Evolutionary conservation across 495 filamentous ascomycete species (phyloP).

Genomic region (Hyaloscypha hepaticicola): DNA sequence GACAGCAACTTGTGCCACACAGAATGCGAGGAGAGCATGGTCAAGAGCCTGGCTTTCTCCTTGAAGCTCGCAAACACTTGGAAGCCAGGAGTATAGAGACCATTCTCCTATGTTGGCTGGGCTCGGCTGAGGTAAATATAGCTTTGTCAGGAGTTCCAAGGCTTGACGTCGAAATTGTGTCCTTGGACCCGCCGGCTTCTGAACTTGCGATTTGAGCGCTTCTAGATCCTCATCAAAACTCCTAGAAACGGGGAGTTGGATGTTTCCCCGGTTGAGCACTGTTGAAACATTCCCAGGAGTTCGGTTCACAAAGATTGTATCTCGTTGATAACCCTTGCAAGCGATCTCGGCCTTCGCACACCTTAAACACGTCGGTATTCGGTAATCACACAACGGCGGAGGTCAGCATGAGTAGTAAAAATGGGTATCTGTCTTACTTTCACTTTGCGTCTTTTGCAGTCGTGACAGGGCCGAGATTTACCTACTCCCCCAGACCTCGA

Average conservation of each 20-base stretch:
- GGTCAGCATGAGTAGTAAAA: background rate
- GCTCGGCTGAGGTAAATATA: background rate
- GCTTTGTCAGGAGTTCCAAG: background rate
- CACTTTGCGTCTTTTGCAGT: background rate
- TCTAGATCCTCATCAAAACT: background rate
- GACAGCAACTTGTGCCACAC: background rate
- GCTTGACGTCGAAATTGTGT: background rate
- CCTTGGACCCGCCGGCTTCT: background rate
- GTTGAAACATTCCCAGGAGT: background rate
- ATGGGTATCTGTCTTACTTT: background rate
- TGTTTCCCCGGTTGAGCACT: background rate
- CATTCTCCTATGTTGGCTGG: background rate
- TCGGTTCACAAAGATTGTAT: background rate
- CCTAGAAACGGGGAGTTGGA: background rate
- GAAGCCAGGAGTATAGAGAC: constrained; percentile 2
- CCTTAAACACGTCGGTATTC: background rate
- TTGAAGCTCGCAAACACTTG: background rate
- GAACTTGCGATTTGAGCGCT: background rate
- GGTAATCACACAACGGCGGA: background rate
- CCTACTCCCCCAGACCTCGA: background rate
- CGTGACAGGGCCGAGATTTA: background rate
- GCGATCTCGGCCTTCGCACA: background rate
- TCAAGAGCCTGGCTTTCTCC: constrained; percentile 3
- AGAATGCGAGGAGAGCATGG: background rate
- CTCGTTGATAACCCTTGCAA: background rate